Evolutionary conservation across 2,329 filamentous ascomycete genomes (phyloP).

Genomic region (Aureobasidium vineae): DNA sequence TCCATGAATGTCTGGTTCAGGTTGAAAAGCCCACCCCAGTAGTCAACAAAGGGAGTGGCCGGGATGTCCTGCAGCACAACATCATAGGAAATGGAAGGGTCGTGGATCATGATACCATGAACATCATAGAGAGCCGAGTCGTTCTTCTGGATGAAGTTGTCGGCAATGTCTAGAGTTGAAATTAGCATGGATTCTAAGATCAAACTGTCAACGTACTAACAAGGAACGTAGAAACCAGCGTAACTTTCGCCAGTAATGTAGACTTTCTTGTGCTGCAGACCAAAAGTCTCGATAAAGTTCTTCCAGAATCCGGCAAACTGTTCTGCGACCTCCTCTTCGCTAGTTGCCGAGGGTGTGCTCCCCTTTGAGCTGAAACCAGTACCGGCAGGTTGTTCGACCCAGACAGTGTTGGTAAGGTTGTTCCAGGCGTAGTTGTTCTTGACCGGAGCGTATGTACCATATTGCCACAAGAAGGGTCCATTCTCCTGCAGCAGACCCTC

Average conservation of each 20-base stretch:
- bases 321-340: constrained; percentile 48
- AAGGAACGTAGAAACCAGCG: constrained; percentile 58
- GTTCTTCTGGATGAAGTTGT: constrained; percentile 67
- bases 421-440: background rate
- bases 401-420: constrained; percentile 28
- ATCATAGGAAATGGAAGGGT: constrained; percentile 61
- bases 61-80: constrained; percentile 53
- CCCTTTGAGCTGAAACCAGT: constrained; percentile 41
- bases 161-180: constrained; percentile 58
- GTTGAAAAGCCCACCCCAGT: constrained; percentile 59
- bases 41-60: constrained; percentile 59
- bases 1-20: constrained; percentile 61
- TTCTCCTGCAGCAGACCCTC: constrained; percentile 53
- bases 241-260: constrained; percentile 74
- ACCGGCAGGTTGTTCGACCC: constrained; percentile 48
- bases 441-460: constrained; percentile 33
- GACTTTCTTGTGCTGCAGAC: constrained; percentile 56
- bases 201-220: background rate
- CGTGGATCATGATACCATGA: constrained; percentile 68
- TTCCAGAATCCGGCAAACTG: constrained; percentile 54
- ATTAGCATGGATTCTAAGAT: background rate
- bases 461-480: constrained; percentile 46
- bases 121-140: constrained; percentile 67
- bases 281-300: constrained; percentile 57
- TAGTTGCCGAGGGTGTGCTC: constrained; percentile 48